Conservation (phyloP, 805 yeast species). For the Candida gorgasii region DNA sequence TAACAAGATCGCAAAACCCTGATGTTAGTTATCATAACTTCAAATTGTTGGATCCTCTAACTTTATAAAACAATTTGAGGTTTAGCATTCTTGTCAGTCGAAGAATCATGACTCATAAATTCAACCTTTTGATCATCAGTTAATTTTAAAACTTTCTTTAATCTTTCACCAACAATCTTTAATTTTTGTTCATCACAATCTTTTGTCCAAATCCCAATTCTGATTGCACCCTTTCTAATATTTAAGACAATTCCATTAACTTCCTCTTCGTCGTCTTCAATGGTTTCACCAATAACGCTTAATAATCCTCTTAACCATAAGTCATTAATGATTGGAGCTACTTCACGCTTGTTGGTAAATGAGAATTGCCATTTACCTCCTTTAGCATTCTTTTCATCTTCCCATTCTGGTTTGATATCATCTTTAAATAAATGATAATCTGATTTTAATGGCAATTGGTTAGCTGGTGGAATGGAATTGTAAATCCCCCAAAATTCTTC, state of each 20-base stretch:
- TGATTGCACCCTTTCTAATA: slow-evolving; percentile 77
- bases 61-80: slow-evolving; percentile 34
- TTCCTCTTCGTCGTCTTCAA: slow-evolving; percentile 79
- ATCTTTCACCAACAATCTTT: slow-evolving; percentile 77
- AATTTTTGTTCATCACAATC: slow-evolving; percentile 65
- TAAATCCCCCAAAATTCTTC: slow-evolving; percentile 99
- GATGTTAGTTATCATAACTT: not conserved
- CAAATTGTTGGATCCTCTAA: not conserved
- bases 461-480: slow-evolving; percentile 90
- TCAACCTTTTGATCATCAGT: slow-evolving; percentile 75
- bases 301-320: slow-evolving; percentile 89
- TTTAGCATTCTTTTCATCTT: slow-evolving; percentile 78
- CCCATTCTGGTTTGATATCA: slow-evolving; percentile 98
- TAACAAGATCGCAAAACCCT: not conserved
- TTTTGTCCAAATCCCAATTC: slow-evolving; percentile 93
- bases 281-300: slow-evolving; percentile 92
- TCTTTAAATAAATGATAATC: slow-evolving; percentile 95
- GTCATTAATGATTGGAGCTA: slow-evolving; percentile 69
- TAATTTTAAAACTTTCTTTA: slow-evolving; percentile 81
- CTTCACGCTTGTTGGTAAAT: slow-evolving; percentile 66
- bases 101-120: slow-evolving; percentile 68
- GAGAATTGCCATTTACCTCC: slow-evolving; percentile 91
- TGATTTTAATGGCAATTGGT: slow-evolving; percentile 85
- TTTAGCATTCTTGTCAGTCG: slow-evolving; percentile 40
- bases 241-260: slow-evolving; percentile 93